Base-by-base conservation (phyloP, 257 asterid genomes). In the Gentiana macrophylla region DNA sequence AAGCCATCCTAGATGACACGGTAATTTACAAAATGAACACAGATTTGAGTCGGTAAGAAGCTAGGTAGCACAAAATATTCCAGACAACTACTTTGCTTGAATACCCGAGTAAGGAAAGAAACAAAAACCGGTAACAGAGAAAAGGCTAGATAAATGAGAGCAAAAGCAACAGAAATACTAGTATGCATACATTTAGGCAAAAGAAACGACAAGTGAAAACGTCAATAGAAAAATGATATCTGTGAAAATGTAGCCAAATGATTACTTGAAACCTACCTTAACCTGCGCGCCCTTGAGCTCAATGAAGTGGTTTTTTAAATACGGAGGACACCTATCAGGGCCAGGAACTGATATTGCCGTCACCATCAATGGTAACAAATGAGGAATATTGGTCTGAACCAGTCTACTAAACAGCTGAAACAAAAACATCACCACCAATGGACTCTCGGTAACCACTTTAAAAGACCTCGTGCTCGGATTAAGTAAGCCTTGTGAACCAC, bases 251-350 rank as follows among this genome's bases (percentile, higher is more conserved):
- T 41, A 64, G 54, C 32, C 12, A 37, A 45, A 45, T 52, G 53
- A 37, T 55, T 34, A 59, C 52, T 46, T 11, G 58, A 37, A 49
- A 32, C 57, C 13, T 78, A 92, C 99, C 99, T 92, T 92, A 62
- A 92, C 99, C 66, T 92, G 99, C 35, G 95, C 94, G 1, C 99
- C 96, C 71, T 88, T 88, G 58, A 92, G 89, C 79, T 92, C 99
- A 49, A 81, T 74, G 67, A 88, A 92, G 80, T 92, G 97, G 59
- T 80, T 71, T 82, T 82, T 92, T 72, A 92, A 64, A 74, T 83
- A 94, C 37, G 90, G 83, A 36, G 91, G 89, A 57, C 88, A 86
- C 82, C 81, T 81, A 71, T 85, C 97, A 3, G 99, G 99, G 48
- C 99, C 99, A 5, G 86, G 94, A 61, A 92, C 94, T 62, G 99